Evolutionary conservation across 2,329 filamentous ascomycete species (phyloP).

Genomic region (Tolypocladium amazonense): DNA sequence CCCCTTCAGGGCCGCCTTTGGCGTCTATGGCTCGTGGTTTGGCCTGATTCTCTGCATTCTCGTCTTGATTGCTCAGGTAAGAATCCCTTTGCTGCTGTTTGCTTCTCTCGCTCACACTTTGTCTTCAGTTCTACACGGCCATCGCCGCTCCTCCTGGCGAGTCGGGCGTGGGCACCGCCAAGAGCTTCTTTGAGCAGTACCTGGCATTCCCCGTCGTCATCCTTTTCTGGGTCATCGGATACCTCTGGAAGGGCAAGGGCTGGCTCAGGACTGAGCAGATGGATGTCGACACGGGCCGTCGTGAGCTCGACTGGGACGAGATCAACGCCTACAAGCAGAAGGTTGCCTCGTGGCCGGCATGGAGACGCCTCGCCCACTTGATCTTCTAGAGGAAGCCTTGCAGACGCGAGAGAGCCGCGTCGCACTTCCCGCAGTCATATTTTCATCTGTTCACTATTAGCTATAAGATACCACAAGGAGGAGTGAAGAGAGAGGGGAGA

Average conservation of each 20-base stretch:
- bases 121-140: neutral
- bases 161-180: neutral
- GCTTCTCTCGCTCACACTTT: neutral
- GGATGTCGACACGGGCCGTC: neutral
- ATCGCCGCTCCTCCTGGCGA: neutral
- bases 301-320: neutral
- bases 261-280: neutral
- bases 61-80: neutral
- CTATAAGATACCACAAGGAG: constrained; percentile 11
- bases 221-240: neutral
- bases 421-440: neutral
- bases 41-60: neutral
- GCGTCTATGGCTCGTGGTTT: neutral
- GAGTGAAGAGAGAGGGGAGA: neutral
- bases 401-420: neutral
- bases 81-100: too few relatives aligned
- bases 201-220: neutral
- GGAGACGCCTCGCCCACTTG: neutral
- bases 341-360: neutral
- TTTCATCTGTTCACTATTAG: constrained; percentile 8
- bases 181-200: neutral
- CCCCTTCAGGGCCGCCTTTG: neutral
- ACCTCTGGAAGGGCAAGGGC: neutral
- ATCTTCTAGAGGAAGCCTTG: neutral
- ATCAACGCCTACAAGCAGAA: neutral